A percentile compares a stretch with the other conserved stretches of the same genome.
phyloP scores from a whole-genome alignment of 202 grass and related monocot species.

The Zizania palustris region DNA sequence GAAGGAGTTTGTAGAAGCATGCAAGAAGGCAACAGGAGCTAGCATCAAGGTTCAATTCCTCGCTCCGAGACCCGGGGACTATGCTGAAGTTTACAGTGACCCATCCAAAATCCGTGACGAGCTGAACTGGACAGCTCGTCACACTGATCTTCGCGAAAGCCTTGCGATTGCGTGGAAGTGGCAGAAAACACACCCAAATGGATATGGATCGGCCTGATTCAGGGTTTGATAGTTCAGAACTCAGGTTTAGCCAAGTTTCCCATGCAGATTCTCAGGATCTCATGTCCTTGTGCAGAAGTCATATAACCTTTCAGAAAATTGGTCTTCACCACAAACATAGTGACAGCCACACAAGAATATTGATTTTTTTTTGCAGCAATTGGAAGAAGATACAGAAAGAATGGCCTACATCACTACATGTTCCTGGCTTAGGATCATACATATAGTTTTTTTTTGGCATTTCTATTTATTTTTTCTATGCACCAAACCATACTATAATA shows the following conservation, averaged over 20 bases:
- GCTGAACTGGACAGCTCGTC: conserved; percentile 69
- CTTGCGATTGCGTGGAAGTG: conserved; percentile 72
- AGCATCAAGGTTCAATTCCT: conserved; percentile 57
- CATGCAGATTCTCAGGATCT: conserved; percentile 22
- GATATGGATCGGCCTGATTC: conserved; percentile 56
- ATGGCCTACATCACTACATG: conserved; percentile 8
- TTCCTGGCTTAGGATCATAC: conserved; percentile 43
- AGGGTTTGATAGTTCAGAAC: conserved; percentile 12
- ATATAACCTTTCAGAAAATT: conserved; percentile 31
- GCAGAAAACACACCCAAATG: conserved; percentile 68
- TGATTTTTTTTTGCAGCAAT: conserved; percentile 29
- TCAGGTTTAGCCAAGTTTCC: background rate
- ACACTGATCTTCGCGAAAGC: conserved; percentile 66
- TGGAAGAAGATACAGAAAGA: conserved; percentile 34
- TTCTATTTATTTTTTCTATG: conserved; percentile 35
- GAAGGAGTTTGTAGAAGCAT: conserved; percentile 71
- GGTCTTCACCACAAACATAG: conserved; percentile 32
- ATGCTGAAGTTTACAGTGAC: conserved; percentile 74
- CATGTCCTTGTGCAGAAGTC: conserved; percentile 34
- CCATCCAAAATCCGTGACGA: conserved; percentile 61
- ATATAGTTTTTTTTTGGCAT: conserved; percentile 43
- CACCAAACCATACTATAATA: conserved; percentile 41
- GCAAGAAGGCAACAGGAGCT: conserved; percentile 64
- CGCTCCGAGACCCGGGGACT: conserved; percentile 59
- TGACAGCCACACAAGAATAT: conserved; percentile 20